A percentile compares a stretch with the other conserved stretches of the same genome.
Conservation (phyloP, 257 asterid species). For the Galeopsis tetrahit region DNA sequence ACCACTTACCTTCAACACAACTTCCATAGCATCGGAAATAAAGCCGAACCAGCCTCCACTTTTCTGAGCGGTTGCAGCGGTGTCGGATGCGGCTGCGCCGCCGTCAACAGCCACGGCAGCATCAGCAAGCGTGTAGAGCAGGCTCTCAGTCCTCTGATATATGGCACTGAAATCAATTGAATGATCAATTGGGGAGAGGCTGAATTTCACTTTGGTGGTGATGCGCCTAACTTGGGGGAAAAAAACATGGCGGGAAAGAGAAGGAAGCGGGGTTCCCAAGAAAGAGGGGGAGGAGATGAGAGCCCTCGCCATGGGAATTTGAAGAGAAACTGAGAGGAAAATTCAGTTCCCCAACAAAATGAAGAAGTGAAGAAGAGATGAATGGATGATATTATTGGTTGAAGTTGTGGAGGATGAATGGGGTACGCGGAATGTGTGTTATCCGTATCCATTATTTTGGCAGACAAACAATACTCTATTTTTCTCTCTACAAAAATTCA, state of each 20-base stretch:
- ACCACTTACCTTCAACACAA: slow-evolving; percentile 75
- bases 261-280: slow-evolving; percentile 65
- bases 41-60: slow-evolving; percentile 95
- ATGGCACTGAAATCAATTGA: slow-evolving; percentile 55
- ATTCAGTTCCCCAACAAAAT: background rate
- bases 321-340: slow-evolving; percentile 6
- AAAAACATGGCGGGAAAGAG: slow-evolving; percentile 53
- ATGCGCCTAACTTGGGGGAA: slow-evolving; percentile 49
- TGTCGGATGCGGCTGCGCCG: slow-evolving; percentile 49
- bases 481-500: too few relatives aligned
- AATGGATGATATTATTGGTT: slow-evolving; percentile 40
- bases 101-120: slow-evolving; percentile 78
- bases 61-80: slow-evolving; percentile 59
- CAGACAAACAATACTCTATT: background rate
- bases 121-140: slow-evolving; percentile 89
- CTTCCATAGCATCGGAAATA: slow-evolving; percentile 95
- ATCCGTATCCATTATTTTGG: slow-evolving; percentile 25
- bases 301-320: slow-evolving; percentile 81
- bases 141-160: slow-evolving; percentile 69
- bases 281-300: slow-evolving; percentile 78
- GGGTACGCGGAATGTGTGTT: slow-evolving; percentile 25
- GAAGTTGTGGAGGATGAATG: slow-evolving; percentile 40
- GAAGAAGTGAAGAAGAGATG: slow-evolving; percentile 1
- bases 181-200: slow-evolving; percentile 64
- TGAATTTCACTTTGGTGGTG: slow-evolving; percentile 62